Base-by-base conservation (phyloP, 2,329 filamentous ascomycete genomes). In the Chalara sp. region DNA sequence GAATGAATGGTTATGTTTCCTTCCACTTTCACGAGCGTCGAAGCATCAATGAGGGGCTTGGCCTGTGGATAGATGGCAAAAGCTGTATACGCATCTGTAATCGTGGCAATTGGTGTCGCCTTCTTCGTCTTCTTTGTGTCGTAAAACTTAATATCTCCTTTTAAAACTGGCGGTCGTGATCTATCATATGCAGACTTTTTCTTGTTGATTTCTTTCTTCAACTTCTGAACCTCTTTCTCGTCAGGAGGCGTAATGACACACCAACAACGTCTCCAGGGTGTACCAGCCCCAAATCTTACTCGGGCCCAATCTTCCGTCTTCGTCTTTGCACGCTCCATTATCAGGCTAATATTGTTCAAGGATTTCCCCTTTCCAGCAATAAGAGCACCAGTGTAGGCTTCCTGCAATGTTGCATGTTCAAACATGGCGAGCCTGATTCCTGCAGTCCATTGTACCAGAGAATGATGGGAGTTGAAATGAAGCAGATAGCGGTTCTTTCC, bases 31-130 rank as follows among this genome's bases (percentile, higher is more conserved):
- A 97, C 79, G 53, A 99, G 72, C 0, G 92, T 96, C 1, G 93
- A 97, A 53, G 92, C 88, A 59, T 99, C 91, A 52, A 99, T 95
- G 39, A 99, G 74, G 0, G 89, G 86, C 69, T 95, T 96, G 12
- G 90, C 87, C 66, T 97, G 91, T 1, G 93, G 93, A 65, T 99
- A 99, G 50, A 99, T 88, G 47, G 92, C 90, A 65, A 96, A 97
- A 12, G 90, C 91, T 1, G 91, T 88, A 69, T 89, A 97, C 1
- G 89, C 89, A 56, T 96, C 86, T 13, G 82, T 89, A 56, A 99
- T 89, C 5, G 92, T 91, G 2, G 93, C 93, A 59, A 99, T 95
- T 0, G 93, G 93, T 49, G 79, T 79, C 6, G 83, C 81, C 73
- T 96, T 97, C 72, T 96, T 97, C 58, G 86, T 92, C 68, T 92